phyloP scores from a whole-genome alignment of 371 early-diverging fungal genomes.

The Conidiobolus incongruus region DNA sequence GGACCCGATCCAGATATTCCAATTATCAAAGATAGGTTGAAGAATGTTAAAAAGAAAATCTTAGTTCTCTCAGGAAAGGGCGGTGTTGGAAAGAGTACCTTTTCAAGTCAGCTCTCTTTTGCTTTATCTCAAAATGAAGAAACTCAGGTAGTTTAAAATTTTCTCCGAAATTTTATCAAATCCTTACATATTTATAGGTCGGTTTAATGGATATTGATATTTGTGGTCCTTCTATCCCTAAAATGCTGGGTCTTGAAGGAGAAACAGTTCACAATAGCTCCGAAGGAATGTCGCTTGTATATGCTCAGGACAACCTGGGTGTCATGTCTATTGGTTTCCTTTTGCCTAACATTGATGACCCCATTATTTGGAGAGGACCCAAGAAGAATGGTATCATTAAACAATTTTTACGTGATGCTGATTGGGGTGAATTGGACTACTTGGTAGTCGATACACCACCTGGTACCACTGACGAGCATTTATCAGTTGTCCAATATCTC shows the following conservation, averaged over 20 bases:
- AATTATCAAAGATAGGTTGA: constrained; percentile 41
- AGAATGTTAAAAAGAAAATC: constrained; percentile 47
- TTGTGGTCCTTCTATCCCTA: constrained; percentile 96
- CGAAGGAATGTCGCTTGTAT: constrained; percentile 79
- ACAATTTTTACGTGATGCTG: constrained; percentile 91
- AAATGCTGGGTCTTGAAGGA: constrained; percentile 69
- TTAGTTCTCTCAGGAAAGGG: constrained; percentile 98
- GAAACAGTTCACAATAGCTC: constrained; percentile 67
- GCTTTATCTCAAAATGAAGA: constrained; percentile 40
- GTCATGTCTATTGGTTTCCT: constrained; percentile 95
- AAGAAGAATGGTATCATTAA: constrained; percentile 91
- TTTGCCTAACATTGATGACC: constrained; percentile 68
- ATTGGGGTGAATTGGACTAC: constrained; percentile 82
- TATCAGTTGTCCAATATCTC: constrained; percentile 59
- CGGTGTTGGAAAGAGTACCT: constrained; percentile 93
- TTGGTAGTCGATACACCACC: constrained; percentile 98
- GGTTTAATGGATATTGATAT: constrained; percentile 98
- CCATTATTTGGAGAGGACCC: constrained; percentile 98
- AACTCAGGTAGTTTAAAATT: no score
- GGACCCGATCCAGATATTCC: constrained; percentile 80
- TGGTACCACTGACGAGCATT: constrained; percentile 97
- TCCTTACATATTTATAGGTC: no score
- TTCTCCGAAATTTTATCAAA: no score
- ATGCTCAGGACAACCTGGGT: constrained; percentile 66
- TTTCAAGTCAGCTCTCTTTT: constrained; percentile 56